phyloP scores from a whole-genome alignment of 345 rosid genomes.

The Brassica incana region DNA sequence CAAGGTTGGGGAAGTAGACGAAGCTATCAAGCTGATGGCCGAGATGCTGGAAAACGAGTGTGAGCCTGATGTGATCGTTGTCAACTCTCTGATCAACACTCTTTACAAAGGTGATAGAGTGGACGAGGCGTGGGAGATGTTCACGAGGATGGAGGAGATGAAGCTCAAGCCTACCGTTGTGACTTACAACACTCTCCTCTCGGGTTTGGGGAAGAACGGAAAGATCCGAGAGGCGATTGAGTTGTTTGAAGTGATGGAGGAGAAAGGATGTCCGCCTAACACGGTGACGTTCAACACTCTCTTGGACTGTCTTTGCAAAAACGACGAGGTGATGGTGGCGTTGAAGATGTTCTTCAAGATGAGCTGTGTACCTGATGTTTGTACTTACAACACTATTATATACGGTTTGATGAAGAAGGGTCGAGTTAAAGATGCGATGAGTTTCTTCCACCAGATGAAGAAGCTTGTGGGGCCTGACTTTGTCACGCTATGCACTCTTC shows the following conservation, averaged over 20 bases:
- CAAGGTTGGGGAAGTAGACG: conserved; percentile 71
- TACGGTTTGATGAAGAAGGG: conserved; percentile 66
- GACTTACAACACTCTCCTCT: conserved; percentile 80
- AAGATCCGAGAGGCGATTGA: conserved; percentile 57
- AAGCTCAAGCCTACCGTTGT: conserved; percentile 76
- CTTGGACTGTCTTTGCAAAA: conserved; percentile 92
- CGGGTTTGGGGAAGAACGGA: conserved; percentile 78
- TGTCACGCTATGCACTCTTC: conserved; percentile 83
- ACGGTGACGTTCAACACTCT: conserved; percentile 81
- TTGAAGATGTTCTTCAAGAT: conserved; percentile 59
- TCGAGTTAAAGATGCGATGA: conserved; percentile 58
- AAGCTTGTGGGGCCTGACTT: conserved; percentile 69
- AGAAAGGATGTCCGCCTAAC: conserved; percentile 65
- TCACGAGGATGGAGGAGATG: conserved; percentile 62
- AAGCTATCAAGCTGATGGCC: conserved; percentile 68
- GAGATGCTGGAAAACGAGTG: conserved; percentile 69
- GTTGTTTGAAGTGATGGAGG: conserved; percentile 61
- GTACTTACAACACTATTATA: conserved; percentile 81
- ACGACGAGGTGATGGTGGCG: conserved; percentile 72
- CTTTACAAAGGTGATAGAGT: conserved; percentile 75
- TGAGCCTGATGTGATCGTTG: conserved; percentile 73
- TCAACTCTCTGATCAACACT: conserved; percentile 74
- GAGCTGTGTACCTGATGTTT: conserved; percentile 74
- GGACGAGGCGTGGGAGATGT: conserved; percentile 87
- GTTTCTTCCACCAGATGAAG: conserved; percentile 90